These are phyloP conservation scores for Boechera stricta DNA, from an alignment of 345 rosid species.

Conservation along the genomic window DNA sequence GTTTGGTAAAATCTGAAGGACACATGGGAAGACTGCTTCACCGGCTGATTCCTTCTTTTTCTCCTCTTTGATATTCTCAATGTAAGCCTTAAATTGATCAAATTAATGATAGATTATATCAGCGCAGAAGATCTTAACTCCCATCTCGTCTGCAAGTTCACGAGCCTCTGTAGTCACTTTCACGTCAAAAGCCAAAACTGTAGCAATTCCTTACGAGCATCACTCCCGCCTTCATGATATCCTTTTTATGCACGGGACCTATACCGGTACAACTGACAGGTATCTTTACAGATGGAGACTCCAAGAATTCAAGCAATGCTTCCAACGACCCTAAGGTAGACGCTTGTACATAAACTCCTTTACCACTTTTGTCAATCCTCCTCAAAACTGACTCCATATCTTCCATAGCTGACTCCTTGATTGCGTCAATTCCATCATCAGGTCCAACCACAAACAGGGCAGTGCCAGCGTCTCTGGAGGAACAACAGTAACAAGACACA, in stretches of 20 bases:
- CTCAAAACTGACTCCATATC: no score
- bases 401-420: no score
- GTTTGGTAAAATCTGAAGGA: slow-evolving; percentile 75
- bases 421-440: no score
- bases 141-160: slow-evolving; percentile 83
- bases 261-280: slow-evolving; percentile 93
- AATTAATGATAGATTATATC: slow-evolving; percentile 94
- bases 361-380: slow-evolving; percentile 56
- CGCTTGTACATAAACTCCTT: slow-evolving; percentile 95
- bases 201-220: slow-evolving; percentile 95
- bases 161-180: slow-evolving; percentile 91
- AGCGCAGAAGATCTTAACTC: slow-evolving; percentile 90
- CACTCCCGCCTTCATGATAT: slow-evolving; percentile 89
- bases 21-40: slow-evolving; percentile 95
- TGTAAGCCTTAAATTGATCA: slow-evolving; percentile 89
- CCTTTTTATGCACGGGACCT: slow-evolving; percentile 93
- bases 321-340: slow-evolving; percentile 97
- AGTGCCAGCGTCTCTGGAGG: neutral
- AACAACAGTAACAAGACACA: slow-evolving; percentile 12
- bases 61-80: slow-evolving; percentile 83
- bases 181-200: slow-evolving; percentile 95
- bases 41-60: slow-evolving; percentile 91
- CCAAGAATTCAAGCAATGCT: slow-evolving; percentile 90
- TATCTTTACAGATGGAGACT: slow-evolving; percentile 82
- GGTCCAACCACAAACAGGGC: no score